Evolutionary conservation across 257 asterid species (phyloP).

Genomic region (Scutellaria galericulata): DNA sequence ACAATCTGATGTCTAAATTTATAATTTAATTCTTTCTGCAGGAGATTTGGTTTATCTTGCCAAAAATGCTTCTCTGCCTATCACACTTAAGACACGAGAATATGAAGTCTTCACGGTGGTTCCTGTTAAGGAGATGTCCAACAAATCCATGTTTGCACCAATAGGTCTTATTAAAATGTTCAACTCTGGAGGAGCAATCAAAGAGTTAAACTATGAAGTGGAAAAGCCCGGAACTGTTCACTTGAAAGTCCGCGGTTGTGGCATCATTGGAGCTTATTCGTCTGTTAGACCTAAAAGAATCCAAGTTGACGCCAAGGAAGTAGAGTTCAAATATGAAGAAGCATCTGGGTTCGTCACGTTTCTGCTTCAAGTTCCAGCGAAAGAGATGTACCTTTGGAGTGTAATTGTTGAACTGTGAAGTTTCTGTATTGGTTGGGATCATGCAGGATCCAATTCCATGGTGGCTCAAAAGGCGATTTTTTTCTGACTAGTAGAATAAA

Average conservation of each 20-base stretch:
- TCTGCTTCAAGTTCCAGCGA: slow-evolving; percentile 46
- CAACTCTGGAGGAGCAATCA: slow-evolving; percentile 90
- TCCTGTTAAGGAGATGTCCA: slow-evolving; percentile 60
- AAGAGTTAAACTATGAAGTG: slow-evolving; percentile 51
- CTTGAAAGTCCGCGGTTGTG: slow-evolving; percentile 70
- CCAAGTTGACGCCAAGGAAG: slow-evolving; percentile 52
- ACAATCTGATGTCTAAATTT: neutral
- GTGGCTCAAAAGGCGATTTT: neutral
- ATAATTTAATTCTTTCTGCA: slow-evolving; percentile 34
- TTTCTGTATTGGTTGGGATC: slow-evolving; percentile 17
- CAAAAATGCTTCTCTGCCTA: slow-evolving; percentile 59
- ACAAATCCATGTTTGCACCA: slow-evolving; percentile 59
- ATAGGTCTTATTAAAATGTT: slow-evolving; percentile 82
- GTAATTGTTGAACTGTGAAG: slow-evolving; percentile 59
- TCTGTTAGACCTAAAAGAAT: slow-evolving; percentile 62
- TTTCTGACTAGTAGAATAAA: slow-evolving; percentile 8
- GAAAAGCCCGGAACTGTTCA: slow-evolving; percentile 44
- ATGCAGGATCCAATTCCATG: neutral
- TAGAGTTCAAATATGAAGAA: slow-evolving; percentile 63
- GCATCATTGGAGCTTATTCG: slow-evolving; percentile 77
- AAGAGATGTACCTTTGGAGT: slow-evolving; percentile 71
- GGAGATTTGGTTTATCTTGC: slow-evolving; percentile 75
- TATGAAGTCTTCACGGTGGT: slow-evolving; percentile 76
- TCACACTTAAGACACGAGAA: slow-evolving; percentile 67
- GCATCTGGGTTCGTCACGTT: slow-evolving; percentile 56